Conservation (phyloP, 768 basidiomycete genomes). For the Amanita inopinata region DNA sequence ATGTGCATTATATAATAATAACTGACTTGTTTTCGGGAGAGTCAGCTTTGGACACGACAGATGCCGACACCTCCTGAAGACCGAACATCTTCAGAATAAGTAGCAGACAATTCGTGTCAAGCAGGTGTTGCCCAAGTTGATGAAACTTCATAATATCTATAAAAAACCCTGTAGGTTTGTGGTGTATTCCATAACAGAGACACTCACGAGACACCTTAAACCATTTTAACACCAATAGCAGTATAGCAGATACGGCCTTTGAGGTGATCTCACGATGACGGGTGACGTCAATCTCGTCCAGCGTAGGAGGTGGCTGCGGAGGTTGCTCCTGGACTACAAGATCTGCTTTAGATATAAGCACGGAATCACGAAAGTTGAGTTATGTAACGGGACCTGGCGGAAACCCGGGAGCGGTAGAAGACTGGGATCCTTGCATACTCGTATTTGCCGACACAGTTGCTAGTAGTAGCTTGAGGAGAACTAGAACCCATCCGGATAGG, state of each 20-base stretch:
- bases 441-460: conserved; percentile 86
- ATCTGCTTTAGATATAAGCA: background rate
- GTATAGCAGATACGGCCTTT: conserved; percentile 92
- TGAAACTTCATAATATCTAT: conserved; percentile 98
- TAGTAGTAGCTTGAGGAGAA: conserved; percentile 83
- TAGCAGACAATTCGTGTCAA: conserved; percentile 91
- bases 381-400: conserved; percentile 38
- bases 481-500: conserved; percentile 84
- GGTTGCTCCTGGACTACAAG: conserved; percentile 50
- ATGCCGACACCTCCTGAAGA: conserved; percentile 79
- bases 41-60: conserved; percentile 85
- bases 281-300: conserved; percentile 89
- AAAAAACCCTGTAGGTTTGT: background rate
- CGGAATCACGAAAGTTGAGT: conserved; percentile 48
- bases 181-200: background rate
- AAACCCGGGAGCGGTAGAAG: conserved; percentile 60
- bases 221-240: conserved; percentile 90
- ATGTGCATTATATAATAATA: conserved; percentile 1
- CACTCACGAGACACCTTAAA: conserved; percentile 94
- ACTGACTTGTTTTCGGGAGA: conserved; percentile 73
- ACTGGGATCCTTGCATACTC: conserved; percentile 54
- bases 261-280: conserved; percentile 96
- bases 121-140: conserved; percentile 88
- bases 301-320: conserved; percentile 55
- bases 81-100: conserved; percentile 97